Percentiles rank a stretch among this genome's conserved stretches.
These are phyloP conservation scores for Adansonia gregorii DNA, from an alignment of 441 rosid species.

Conservation along the genomic window DNA sequence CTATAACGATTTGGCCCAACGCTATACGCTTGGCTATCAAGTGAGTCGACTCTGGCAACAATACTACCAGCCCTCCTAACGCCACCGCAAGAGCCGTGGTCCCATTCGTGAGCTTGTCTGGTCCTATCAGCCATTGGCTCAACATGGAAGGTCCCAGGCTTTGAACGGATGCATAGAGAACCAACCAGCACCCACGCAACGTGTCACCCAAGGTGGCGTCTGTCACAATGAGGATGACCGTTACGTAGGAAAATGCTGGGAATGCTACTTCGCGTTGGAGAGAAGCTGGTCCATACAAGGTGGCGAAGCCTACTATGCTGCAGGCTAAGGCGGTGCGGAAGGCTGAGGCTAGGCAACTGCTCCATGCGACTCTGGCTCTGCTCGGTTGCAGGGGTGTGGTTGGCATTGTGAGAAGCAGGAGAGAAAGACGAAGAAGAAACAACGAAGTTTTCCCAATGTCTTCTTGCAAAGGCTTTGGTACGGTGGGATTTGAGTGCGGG, in stretches of 20 bases:
- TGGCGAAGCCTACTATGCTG: slow-evolving; percentile 56
- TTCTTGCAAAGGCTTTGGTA: background rate
- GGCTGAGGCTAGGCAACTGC: slow-evolving; percentile 57
- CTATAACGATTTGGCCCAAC: slow-evolving; percentile 73
- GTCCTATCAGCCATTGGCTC: slow-evolving; percentile 68
- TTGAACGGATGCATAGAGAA: slow-evolving; percentile 72
- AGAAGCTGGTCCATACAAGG: slow-evolving; percentile 59
- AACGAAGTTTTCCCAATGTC: too few species aligned
- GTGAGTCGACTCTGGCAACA: slow-evolving; percentile 59
- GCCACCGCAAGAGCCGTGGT: slow-evolving; percentile 67
- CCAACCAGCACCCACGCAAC: slow-evolving; percentile 71
- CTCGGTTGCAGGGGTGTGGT: background rate
- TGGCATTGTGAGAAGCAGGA: slow-evolving; percentile 25
- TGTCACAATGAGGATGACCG: slow-evolving; percentile 53
- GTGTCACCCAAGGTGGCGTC: slow-evolving; percentile 85
- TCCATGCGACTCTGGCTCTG: slow-evolving; percentile 47
- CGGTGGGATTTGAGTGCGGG: background rate
- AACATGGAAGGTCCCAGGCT: slow-evolving; percentile 69
- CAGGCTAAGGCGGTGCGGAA: slow-evolving; percentile 73
- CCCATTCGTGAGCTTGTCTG: slow-evolving; percentile 51
- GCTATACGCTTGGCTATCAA: slow-evolving; percentile 72
- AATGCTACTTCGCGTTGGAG: slow-evolving; percentile 47
- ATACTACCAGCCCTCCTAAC: slow-evolving; percentile 64
- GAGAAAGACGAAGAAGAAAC: background rate
- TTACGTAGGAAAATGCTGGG: slow-evolving; percentile 74